Evolutionary conservation across 1,284 basidiomycete species (phyloP).

Genomic region (Ceratobasidium sp.): DNA sequence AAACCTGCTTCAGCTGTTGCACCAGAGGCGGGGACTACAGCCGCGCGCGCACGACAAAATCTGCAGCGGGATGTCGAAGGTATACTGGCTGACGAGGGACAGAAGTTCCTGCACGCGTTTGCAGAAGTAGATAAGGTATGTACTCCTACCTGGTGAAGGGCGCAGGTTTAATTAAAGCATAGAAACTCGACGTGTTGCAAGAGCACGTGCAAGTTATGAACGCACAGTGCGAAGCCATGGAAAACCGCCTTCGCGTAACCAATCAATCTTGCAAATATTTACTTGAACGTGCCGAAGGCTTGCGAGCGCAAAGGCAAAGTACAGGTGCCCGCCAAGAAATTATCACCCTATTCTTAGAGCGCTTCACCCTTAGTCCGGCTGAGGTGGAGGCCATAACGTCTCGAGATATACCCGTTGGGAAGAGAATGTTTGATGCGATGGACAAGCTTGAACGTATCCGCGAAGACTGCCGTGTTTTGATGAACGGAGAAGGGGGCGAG

Average conservation of each 20-base stretch:
- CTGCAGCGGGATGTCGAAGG: slow-evolving; percentile 87
- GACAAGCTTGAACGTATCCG: slow-evolving; percentile 88
- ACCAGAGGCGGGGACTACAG: slow-evolving; percentile 59
- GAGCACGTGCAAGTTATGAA: slow-evolving; percentile 83
- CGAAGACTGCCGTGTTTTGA: slow-evolving; percentile 84
- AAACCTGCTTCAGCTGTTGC: slow-evolving; percentile 44
- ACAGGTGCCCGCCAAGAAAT: slow-evolving; percentile 79
- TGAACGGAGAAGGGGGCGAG: slow-evolving; percentile 86
- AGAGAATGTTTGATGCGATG: slow-evolving; percentile 85
- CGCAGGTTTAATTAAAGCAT: neutral
- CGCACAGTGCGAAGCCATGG: slow-evolving; percentile 83
- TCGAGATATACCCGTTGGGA: slow-evolving; percentile 80
- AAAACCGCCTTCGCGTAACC: slow-evolving; percentile 80
- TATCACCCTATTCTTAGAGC: slow-evolving; percentile 81
- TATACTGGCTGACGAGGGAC: slow-evolving; percentile 82
- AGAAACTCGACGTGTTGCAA: slow-evolving; percentile 86
- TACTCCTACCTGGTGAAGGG: neutral
- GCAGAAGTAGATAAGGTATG: slow-evolving; percentile 86
- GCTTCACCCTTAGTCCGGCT: slow-evolving; percentile 83
- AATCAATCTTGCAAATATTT: slow-evolving; percentile 84
- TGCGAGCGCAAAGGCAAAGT: slow-evolving; percentile 81
- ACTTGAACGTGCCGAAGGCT: slow-evolving; percentile 87
- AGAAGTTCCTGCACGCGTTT: slow-evolving; percentile 84
- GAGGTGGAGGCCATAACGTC: slow-evolving; percentile 83
- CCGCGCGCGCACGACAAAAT: slow-evolving; percentile 78